These are phyloP conservation scores for Reutealis trisperma DNA, from an alignment of 345 rosid species.

Conservation along the genomic window DNA sequence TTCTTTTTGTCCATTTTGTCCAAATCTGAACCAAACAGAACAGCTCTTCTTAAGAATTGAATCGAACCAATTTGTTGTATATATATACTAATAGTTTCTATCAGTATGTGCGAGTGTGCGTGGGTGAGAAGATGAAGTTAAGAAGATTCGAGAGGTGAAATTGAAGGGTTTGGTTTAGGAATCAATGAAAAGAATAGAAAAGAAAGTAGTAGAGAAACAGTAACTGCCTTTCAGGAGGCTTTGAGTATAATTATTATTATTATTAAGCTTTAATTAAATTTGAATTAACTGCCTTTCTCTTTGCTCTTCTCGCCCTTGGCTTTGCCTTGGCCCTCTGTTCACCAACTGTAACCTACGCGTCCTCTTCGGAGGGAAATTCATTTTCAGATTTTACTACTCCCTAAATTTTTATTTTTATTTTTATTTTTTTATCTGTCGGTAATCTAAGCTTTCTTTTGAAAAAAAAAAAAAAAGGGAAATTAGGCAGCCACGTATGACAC, in stretches of 20 bases:
- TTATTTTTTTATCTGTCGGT: not conserved
- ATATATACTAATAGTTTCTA: not conserved
- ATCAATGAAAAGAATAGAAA: not conserved
- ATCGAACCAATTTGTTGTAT: not conserved
- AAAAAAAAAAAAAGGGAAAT: too few relatives aligned
- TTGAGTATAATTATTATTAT: not conserved
- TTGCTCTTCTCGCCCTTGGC: not conserved
- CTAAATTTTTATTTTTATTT: not conserved
- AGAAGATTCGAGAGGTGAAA: conserved; percentile 27
- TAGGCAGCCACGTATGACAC: not conserved
- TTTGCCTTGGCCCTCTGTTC: not conserved
- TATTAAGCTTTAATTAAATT: not conserved
- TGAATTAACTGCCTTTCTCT: not conserved
- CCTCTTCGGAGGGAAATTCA: conserved; percentile 18
- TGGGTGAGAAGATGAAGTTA: conserved; percentile 3
- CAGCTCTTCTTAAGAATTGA: not conserved
- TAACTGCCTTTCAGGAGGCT: not conserved
- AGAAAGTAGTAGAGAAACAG: not conserved
- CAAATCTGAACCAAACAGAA: not conserved
- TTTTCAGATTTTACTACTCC: not conserved
- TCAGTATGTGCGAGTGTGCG: not conserved
- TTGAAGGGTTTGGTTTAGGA: conserved; percentile 8
- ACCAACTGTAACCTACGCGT: conserved; percentile 4
- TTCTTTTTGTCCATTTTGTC: conserved; percentile 20
- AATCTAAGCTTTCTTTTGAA: too few relatives aligned